A percentile compares a stretch with the other conserved stretches of the same genome.
Conservation (phyloP, 768 basidiomycete species). For the Galerina sulciceps region DNA sequence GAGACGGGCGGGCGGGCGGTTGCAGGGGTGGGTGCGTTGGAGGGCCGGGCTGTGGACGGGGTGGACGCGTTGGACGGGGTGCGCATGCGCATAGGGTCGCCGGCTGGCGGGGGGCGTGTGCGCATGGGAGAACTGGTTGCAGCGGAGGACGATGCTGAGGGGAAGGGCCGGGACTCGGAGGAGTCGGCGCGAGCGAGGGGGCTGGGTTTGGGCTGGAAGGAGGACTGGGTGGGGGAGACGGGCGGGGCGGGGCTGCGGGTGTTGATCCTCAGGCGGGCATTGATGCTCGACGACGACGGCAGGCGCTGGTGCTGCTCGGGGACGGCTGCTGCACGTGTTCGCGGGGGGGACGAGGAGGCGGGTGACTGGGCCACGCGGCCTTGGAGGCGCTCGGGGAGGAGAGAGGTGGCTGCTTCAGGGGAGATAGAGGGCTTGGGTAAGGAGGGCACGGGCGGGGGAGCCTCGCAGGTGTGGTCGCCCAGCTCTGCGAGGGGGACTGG, state of each 20-base stretch:
- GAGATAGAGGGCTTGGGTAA: slow-evolving; percentile 42
- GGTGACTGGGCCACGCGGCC: slow-evolving; percentile 37
- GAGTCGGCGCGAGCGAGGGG: slow-evolving; percentile 34
- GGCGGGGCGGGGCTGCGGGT: slow-evolving; percentile 13
- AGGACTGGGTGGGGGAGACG: slow-evolving; percentile 19
- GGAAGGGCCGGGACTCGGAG: slow-evolving; percentile 9
- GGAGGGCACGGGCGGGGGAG: slow-evolving; percentile 49
- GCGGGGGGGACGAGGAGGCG: too few relatives aligned
- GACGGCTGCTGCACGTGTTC: slow-evolving; percentile 4
- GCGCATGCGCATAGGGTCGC: slow-evolving; percentile 14
- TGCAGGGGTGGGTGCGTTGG: slow-evolving; percentile 15
- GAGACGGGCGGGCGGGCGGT: slow-evolving; percentile 27
- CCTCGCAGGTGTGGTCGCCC: slow-evolving; percentile 76
- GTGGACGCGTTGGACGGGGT: slow-evolving; percentile 13
- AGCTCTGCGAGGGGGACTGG: slow-evolving; percentile 76
- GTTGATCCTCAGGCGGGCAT: slow-evolving; percentile 36
- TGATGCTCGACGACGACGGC: slow-evolving; percentile 24
- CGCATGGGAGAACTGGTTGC: slow-evolving; percentile 17
- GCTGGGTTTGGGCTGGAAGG: slow-evolving; percentile 37
- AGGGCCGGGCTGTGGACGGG: slow-evolving; percentile 2
- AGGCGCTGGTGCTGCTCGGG: slow-evolving; percentile 28
- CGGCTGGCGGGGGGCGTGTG: slow-evolving; percentile 24
- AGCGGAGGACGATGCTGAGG: not conserved
- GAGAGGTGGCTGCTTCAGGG: slow-evolving; percentile 43
- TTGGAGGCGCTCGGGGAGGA: slow-evolving; percentile 56